phyloP scores from a whole-genome alignment of 805 yeast species.

The Suhomyces prunicola region DNA sequence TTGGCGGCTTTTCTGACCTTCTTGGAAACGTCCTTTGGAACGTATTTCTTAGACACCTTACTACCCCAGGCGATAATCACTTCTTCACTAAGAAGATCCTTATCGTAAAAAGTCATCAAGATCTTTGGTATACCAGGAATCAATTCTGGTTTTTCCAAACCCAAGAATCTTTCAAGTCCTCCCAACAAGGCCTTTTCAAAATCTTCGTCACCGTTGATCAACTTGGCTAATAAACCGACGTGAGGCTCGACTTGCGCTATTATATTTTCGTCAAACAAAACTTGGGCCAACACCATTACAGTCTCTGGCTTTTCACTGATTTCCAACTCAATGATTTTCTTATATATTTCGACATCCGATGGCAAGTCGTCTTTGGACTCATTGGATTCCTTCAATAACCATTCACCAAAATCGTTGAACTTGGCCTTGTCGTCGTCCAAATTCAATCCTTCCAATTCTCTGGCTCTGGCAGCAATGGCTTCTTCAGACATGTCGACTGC shows the following conservation, averaged over 20 bases:
- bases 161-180: constrained; percentile 91
- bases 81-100: constrained; percentile 82
- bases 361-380: constrained; percentile 62
- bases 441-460: constrained; percentile 70
- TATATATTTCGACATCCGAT: constrained; percentile 86
- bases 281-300: constrained; percentile 89
- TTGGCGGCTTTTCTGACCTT: constrained; percentile 95
- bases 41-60: constrained; percentile 87
- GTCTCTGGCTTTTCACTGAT: constrained; percentile 71
- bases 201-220: constrained; percentile 56
- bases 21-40: constrained; percentile 86
- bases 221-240: constrained; percentile 76
- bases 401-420: constrained; percentile 81
- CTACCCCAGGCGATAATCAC: constrained; percentile 82
- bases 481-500: constrained; percentile 96
- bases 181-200: constrained; percentile 90
- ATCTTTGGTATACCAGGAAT: constrained; percentile 77
- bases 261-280: constrained; percentile 76
- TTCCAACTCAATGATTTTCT: constrained; percentile 78
- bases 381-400: constrained; percentile 60
- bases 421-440: constrained; percentile 46
- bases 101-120: constrained; percentile 74
- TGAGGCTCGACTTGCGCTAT: constrained; percentile 71
- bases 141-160: constrained; percentile 68
- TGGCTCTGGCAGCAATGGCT: constrained; percentile 89